These are phyloP conservation scores for Plasmodium knowlesi DNA, from an alignment of 169 alveolate genomes.

Conservation along the genomic window DNA sequence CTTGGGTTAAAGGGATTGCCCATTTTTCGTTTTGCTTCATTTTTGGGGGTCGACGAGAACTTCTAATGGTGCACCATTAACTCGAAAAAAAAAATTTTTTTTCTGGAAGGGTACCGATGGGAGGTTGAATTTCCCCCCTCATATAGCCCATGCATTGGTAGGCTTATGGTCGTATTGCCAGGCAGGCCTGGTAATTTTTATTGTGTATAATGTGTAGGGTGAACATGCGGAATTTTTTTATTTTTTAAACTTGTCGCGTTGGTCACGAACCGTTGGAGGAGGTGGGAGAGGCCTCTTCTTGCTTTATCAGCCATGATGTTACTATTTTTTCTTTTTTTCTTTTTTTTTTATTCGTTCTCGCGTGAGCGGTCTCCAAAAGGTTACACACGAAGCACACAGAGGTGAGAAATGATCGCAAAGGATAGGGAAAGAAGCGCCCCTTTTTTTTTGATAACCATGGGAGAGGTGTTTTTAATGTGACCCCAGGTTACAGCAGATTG, in stretches of 20 bases:
- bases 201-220: neutral
- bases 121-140: neutral
- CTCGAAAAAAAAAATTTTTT: neutral
- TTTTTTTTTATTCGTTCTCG: neutral
- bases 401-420: neutral
- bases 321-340: neutral
- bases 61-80: neutral
- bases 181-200: neutral
- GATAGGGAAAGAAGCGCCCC: neutral
- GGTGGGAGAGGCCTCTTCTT: neutral
- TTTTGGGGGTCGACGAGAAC: neutral
- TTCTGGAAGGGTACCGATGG: neutral
- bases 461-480: neutral
- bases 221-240: neutral
- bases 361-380: neutral
- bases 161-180: conserved; percentile 12
- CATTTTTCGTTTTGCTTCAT: neutral
- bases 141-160: neutral
- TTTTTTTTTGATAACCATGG: neutral
- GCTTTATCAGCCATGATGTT: neutral
- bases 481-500: neutral
- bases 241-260: neutral
- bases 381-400: neutral
- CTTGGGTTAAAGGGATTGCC: neutral
- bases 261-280: neutral